A percentile compares a stretch with the other conserved stretches of the same genome.
phyloP scores from a whole-genome alignment of 2,329 filamentous ascomycete species.

The Pseudophaeomoniella oleicola region DNA sequence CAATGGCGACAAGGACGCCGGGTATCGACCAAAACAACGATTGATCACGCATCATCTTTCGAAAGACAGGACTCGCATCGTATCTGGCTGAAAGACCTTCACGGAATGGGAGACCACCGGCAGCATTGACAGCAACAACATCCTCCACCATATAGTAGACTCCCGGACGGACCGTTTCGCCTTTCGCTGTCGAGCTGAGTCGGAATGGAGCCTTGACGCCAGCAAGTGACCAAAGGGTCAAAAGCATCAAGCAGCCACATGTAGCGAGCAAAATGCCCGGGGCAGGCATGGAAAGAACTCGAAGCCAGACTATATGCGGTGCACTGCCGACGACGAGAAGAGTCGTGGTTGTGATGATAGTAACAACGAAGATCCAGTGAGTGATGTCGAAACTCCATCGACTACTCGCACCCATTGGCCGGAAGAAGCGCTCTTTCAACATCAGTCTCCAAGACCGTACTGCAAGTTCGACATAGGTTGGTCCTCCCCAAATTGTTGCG shows the following conservation, averaged over 20 bases:
- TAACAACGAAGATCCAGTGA: conserved; percentile 10
- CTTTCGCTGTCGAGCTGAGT: conserved; percentile 49
- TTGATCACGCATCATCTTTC: conserved; percentile 37
- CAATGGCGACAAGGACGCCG: conserved; percentile 1
- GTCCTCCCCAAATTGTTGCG: conserved; percentile 13
- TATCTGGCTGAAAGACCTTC: conserved; percentile 37
- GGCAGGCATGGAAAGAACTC: conserved; percentile 11
- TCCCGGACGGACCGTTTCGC: conserved; percentile 42
- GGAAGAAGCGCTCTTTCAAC: conserved; percentile 13
- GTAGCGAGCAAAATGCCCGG: conserved; percentile 9
- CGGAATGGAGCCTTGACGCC: conserved; percentile 42
- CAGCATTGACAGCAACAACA: conserved; percentile 51
- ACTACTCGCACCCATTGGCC: conserved; percentile 10
- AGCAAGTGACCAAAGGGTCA: conserved; percentile 8
- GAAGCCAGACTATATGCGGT: conserved; percentile 12
- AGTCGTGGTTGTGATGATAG: conserved; percentile 9
- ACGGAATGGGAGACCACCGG: conserved; percentile 40
- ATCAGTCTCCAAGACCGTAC: conserved; percentile 11
- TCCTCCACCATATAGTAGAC: conserved; percentile 55
- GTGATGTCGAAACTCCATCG: conserved; percentile 13
- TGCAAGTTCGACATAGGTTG: conserved; percentile 13
- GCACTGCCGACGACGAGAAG: conserved; percentile 12
- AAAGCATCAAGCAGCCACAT: conserved; percentile 7
- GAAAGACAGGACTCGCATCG: conserved; percentile 38
- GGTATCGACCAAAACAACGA: conserved; percentile 42